Evolutionary conservation across 768 basidiomycete genomes (phyloP).

Genomic region (Phylloporus scabripes): DNA sequence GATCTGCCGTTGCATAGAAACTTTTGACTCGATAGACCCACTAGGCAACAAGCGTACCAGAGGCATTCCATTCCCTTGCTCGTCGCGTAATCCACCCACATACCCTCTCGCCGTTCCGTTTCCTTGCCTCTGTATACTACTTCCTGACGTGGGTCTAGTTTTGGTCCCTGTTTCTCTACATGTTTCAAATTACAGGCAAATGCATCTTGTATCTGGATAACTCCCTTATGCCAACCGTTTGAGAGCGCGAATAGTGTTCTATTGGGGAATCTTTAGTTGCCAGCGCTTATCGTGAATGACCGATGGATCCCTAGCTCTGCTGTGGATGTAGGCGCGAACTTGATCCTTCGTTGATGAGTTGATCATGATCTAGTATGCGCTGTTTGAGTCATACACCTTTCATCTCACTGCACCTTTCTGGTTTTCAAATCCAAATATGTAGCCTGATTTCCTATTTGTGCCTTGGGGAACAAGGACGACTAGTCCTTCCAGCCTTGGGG

Average conservation of each 20-base stretch:
- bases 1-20: slow-evolving; percentile 22
- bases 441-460: too few relatives aligned
- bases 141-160: slow-evolving; percentile 10
- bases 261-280: neutral
- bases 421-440: too few relatives aligned
- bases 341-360: neutral
- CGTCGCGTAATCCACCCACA: slow-evolving; percentile 18
- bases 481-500: too few relatives aligned
- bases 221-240: neutral
- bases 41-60: slow-evolving; percentile 25
- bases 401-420: too few relatives aligned
- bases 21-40: slow-evolving; percentile 23
- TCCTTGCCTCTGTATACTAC: slow-evolving; percentile 28
- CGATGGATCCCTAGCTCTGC: neutral
- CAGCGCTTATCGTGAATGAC: neutral
- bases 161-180: slow-evolving; percentile 4
- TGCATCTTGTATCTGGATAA: slow-evolving; percentile 18
- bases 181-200: slow-evolving; percentile 17
- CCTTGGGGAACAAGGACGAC: too few relatives aligned
- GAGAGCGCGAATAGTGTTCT: neutral
- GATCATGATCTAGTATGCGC: too few relatives aligned
- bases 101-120: slow-evolving; percentile 22
- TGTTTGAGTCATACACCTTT: too few relatives aligned
- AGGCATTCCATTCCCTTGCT: slow-evolving; percentile 2
- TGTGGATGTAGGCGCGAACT: neutral